These are phyloP conservation scores for Durio zibethinus DNA, from an alignment of 345 rosid genomes.

Conservation along the genomic window DNA sequence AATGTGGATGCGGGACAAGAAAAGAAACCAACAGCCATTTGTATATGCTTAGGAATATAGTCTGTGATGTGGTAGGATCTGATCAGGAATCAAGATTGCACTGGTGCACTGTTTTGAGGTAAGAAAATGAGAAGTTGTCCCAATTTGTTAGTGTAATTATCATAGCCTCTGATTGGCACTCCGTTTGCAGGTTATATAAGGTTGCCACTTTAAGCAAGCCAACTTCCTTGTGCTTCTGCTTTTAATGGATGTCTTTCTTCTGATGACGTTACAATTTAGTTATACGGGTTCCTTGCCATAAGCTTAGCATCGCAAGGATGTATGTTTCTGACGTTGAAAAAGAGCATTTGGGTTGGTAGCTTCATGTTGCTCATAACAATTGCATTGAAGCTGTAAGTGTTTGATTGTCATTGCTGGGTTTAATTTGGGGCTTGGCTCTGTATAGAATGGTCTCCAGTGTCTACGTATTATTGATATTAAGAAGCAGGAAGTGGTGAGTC, in stretches of 20 bases:
- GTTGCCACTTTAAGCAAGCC: background rate
- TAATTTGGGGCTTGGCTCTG: background rate
- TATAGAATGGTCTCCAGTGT: background rate
- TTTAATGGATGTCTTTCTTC: background rate
- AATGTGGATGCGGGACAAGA: background rate
- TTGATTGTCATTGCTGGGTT: background rate
- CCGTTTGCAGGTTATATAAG: background rate
- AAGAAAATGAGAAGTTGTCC: background rate
- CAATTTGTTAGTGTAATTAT: background rate
- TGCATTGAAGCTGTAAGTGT: background rate
- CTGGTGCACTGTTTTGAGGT: background rate
- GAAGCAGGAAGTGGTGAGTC: too few relatives aligned
- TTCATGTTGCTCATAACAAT: background rate
- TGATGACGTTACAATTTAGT: background rate
- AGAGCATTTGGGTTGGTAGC: background rate
- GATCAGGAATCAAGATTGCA: background rate
- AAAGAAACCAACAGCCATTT: background rate
- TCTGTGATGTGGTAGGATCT: background rate
- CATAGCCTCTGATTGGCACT: background rate
- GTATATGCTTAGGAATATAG: background rate
- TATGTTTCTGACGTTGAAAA: background rate
- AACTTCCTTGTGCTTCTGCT: background rate
- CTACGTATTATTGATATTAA: background rate
- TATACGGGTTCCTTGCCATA: background rate
- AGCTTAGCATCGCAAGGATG: conserved; percentile 2